Evolutionary conservation across 768 basidiomycete species (phyloP), one percentile per base, ranked within the genome.

Genomic region (Hydnum rufescens): DNA sequence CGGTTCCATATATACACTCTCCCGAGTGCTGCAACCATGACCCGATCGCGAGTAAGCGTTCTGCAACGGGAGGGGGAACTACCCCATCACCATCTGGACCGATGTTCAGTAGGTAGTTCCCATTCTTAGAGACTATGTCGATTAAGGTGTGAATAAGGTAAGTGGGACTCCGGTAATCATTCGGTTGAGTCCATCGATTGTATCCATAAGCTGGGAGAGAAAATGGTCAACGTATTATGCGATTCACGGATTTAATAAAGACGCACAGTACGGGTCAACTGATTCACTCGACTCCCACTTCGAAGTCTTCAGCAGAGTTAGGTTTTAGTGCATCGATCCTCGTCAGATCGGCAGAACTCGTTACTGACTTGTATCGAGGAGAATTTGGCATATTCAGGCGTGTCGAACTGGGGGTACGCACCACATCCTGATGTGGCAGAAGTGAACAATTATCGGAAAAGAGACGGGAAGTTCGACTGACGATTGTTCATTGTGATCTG

Each of bases 211-310:
- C 44, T 47, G 44, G 8, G 26, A 13, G 26, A 47, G 8, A 39
- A 16, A 47, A 8, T 13, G 44, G 25, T 13, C 26, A 47, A 47
- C 13, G 16, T 25, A 26, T 28, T 47, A 13, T 25, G 44, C 44
- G 44, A 28, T 22, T 39, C 22, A 13, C 36, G 13, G 13, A 13
- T 28, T 47, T 13, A 16, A 47, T 47, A 19, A 19, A 47, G 44
- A 47, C 44, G 13, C 8, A 26, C 43, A 51, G 34, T 57, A 54
- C 18, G 57, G 58, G 36, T 60, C 59, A 53, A 78, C 71, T 26
- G 75, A 76, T 55, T 76, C 77, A 31, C 63, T 74, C 6, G 70
- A 74, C 58, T 78, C 76, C 77, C 76, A 78, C 31, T 64, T 68
- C 23, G 62, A 61, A 0, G 70, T 65, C 44, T 47, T 8, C 34